phyloP scores from a whole-genome alignment of 202 grass and related monocot genomes.

The Panicum virgatum region DNA sequence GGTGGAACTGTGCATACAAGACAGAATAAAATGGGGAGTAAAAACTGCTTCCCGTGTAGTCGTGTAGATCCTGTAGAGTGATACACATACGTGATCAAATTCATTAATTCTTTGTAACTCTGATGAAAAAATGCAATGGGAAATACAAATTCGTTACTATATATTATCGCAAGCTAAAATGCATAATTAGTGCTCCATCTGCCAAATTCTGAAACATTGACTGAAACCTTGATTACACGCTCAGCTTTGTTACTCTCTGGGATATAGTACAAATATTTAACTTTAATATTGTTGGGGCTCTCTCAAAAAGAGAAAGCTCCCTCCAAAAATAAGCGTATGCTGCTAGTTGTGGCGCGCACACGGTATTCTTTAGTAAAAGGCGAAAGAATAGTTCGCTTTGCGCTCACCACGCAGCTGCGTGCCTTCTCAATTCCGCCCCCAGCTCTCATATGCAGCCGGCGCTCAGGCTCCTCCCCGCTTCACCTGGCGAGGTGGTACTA shows the following conservation, averaged over 20 bases:
- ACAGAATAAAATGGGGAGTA: conserved; percentile 30
- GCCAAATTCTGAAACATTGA: too few species aligned
- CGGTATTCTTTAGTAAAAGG: conserved; percentile 99
- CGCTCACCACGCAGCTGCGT: conserved; percentile 75
- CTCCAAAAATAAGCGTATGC: conserved; percentile 60
- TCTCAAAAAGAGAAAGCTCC: neutral
- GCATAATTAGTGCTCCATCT: too few species aligned
- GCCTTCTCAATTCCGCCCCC: fast-evolving
- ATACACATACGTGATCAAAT: conserved; percentile 29
- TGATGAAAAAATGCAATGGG: neutral
- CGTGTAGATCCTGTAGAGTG: conserved; percentile 46
- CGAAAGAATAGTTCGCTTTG: conserved; percentile 95
- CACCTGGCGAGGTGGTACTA: neutral
- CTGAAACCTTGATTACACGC: too few species aligned
- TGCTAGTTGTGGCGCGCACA: conserved; percentile 54
- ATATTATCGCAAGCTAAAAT: too few species aligned
- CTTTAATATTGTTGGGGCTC: too few species aligned
- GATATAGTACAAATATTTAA: too few species aligned
- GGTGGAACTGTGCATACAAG: conserved; percentile 29
- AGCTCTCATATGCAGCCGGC: neutral
- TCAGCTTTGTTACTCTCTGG: too few species aligned
- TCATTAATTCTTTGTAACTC: conserved; percentile 36
- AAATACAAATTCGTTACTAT: neutral
- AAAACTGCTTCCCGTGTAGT: neutral
- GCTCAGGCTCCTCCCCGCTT: neutral